phyloP scores from a whole-genome alignment of 108 stramenopile genomes.

The Cyclostephanos invisitatus region DNA sequence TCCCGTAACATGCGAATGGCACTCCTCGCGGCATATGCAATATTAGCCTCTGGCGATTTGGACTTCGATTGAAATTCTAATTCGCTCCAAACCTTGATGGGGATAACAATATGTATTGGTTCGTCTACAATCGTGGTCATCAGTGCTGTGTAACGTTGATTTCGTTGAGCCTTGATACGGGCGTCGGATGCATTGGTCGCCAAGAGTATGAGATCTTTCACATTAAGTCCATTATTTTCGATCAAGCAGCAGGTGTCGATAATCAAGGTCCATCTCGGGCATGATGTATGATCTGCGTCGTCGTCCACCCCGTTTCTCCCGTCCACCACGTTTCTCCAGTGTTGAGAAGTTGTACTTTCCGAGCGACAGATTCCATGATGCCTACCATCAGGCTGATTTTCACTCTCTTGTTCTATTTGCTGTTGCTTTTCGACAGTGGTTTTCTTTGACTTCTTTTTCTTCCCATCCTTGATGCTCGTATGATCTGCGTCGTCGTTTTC shows the following conservation, averaged over 20 bases:
- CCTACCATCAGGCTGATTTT: background rate
- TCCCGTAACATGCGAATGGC: conserved; percentile 21
- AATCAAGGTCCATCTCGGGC: conserved; percentile 15
- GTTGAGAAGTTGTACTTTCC: background rate
- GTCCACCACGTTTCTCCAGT: background rate
- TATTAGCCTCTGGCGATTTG: background rate
- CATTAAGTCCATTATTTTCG: conserved; percentile 6
- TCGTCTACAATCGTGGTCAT: conserved; percentile 9
- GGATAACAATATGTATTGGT: conserved; percentile 13
- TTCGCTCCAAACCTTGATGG: conserved; percentile 19
- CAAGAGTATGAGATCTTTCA: conserved; percentile 11
- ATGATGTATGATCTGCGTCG: background rate
- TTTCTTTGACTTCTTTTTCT: conserved; percentile 12
- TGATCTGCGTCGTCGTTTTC: background rate
- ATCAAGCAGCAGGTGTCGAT: conserved; percentile 22
- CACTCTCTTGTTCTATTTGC: background rate
- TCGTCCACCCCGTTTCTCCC: too few species aligned
- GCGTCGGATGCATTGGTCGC: conserved; percentile 5
- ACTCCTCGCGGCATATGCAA: conserved; percentile 6
- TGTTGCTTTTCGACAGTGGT: background rate
- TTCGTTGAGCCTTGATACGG: background rate
- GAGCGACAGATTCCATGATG: background rate
- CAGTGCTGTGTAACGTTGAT: background rate
- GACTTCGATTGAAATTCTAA: conserved; percentile 25
- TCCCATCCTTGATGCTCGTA: conserved; percentile 6